phyloP scores from a whole-genome alignment of 441 rosid genomes.

The Populus hybrid region DNA sequence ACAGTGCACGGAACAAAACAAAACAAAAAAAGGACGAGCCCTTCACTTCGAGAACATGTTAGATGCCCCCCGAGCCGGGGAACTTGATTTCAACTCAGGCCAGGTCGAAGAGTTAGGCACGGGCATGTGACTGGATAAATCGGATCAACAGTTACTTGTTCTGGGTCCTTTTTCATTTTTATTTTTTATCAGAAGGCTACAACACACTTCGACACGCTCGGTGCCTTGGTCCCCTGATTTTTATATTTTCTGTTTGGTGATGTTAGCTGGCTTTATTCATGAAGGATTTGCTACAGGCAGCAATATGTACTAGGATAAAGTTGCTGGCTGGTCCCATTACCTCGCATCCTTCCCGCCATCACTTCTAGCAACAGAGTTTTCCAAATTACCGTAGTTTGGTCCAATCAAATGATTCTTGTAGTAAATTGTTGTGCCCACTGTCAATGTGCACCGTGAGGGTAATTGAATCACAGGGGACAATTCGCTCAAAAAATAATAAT shows the following conservation, averaged over 20 bases:
- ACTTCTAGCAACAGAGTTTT: not conserved
- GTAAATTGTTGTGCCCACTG: not conserved
- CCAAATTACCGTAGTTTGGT: not conserved
- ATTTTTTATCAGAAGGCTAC: not conserved
- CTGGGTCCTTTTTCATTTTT: not conserved
- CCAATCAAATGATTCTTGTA: not conserved
- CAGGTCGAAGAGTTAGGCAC: not conserved
- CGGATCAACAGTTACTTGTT: constrained; percentile 11
- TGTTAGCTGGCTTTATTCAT: constrained; percentile 14
- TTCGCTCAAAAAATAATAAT: too few relatives aligned
- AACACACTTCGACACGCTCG: not conserved
- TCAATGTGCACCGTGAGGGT: not conserved
- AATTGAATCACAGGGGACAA: not conserved
- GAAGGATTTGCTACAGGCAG: not conserved
- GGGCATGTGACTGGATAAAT: constrained; percentile 13
- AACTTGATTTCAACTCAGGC: constrained; percentile 4
- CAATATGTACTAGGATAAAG: not conserved
- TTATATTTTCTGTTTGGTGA: constrained; percentile 9
- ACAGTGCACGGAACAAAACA: too few relatives aligned
- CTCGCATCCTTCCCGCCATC: not conserved
- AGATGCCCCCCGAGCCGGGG: not conserved
- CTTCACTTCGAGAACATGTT: not conserved
- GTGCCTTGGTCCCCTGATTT: constrained; percentile 4
- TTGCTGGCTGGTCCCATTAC: constrained; percentile 5
- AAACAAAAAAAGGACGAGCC: not conserved